Conservation (phyloP, 805 yeast species). For the Pichia ethanolica region DNA sequence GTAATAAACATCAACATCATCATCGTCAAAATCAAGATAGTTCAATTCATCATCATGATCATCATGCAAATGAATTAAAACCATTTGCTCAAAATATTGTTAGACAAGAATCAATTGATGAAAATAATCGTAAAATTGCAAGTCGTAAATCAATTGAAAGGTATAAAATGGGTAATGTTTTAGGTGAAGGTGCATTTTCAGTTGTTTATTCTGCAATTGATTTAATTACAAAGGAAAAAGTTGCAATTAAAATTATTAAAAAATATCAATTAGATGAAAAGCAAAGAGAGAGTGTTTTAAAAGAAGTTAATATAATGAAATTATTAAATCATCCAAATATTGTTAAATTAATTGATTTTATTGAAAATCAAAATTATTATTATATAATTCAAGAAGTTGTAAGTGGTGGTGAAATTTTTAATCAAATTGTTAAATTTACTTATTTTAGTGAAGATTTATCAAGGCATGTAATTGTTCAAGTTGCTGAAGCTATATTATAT, state of each 20-base stretch:
- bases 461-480: constrained; percentile 65
- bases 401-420: constrained; percentile 76
- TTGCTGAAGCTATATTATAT: constrained; percentile 61
- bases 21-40: not conserved
- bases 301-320: constrained; percentile 74
- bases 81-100: constrained; percentile 28
- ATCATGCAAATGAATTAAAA: constrained; percentile 22
- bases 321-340: constrained; percentile 58
- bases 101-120: constrained; percentile 23
- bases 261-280: constrained; percentile 58
- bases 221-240: constrained; percentile 30
- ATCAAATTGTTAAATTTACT: constrained; percentile 69
- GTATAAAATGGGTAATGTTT: constrained; percentile 38
- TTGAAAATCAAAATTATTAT: constrained; percentile 53
- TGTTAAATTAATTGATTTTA: constrained; percentile 57
- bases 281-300: constrained; percentile 62
- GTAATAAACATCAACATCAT: not conserved
- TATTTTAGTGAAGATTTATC: constrained; percentile 68
- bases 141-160: constrained; percentile 24
- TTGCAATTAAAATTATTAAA: constrained; percentile 56
- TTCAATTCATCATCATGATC: not conserved
- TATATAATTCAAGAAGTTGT: constrained; percentile 67
- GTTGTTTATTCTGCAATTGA: constrained; percentile 44
- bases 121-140: constrained; percentile 13
- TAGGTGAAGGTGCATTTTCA: constrained; percentile 60